Evolutionary conservation across 139 green algal species (phyloP), one percentile per base, ranked within the genome.

Genomic region (Asterochloris erici): DNA sequence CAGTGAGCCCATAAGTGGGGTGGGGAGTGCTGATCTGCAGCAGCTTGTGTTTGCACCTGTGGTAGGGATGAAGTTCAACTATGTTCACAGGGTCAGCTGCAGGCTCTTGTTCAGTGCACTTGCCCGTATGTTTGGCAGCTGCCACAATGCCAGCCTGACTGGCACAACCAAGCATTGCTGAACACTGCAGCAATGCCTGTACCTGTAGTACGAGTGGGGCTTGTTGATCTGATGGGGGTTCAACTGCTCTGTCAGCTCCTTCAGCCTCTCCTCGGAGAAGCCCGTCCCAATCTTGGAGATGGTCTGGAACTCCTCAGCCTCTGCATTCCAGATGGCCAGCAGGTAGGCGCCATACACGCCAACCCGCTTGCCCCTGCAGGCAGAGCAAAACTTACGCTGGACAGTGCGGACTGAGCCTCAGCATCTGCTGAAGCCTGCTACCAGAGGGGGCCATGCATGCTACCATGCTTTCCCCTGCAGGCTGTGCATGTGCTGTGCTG

Each of bases 221-320:
- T 76, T 74, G 2, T 85, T 73, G 66, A 99, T 96, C 69, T 93
- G 82, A 68, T 90, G 73, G 0, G 84, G 82, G 14, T 88, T 84
- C 75, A 99, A 86, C 62, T 83, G 66, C 38, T 95, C 90, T 23
- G 90, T 84, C 81, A 97, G 91, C 81, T 93, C 81, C 79, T 89
- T 87, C 71, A 99, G 87, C 80, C 89, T 66, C 86, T 96, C 94
- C 83, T 99, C 97, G 27, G 86, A 95, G 77, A 99, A 99, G 28
- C 97, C 96, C 4, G 96, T 99, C 77, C 96, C 96, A 71, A 98
- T 96, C 89, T 99, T 99, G 88, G 81, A 93, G 86, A 99, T 96
- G 85, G 91, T 95, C 84, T 98, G 93, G 85, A 94, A 98, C 83
- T 94, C 84, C 84, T 99, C 96, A 0, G 29, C 87, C 0, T 84